These are phyloP conservation scores for Kondoa subrosea DNA, from an alignment of 768 basidiomycete species.

Conservation along the genomic window DNA sequence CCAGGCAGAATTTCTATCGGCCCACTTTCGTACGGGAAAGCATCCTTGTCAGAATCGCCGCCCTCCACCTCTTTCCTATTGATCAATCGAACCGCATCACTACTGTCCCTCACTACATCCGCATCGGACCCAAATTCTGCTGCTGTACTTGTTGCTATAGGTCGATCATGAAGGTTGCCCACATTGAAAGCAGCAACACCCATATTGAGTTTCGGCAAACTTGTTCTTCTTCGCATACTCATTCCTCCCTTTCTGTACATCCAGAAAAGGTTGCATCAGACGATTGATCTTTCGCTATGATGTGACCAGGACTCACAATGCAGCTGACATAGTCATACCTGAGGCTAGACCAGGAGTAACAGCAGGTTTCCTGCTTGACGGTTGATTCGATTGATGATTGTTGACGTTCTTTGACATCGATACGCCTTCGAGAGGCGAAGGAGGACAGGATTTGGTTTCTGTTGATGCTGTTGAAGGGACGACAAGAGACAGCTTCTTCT, in stretches of 20 bases:
- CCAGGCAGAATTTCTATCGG: slow-evolving; percentile 70
- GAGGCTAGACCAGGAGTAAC: slow-evolving; percentile 8
- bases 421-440: slow-evolving; percentile 22
- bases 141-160: slow-evolving; percentile 4
- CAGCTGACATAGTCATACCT: not conserved
- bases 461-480: slow-evolving; percentile 19
- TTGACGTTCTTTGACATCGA: not conserved
- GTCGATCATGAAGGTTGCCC: not conserved
- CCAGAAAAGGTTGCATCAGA: too few species aligned
- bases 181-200: not conserved
- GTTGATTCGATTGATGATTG: too few species aligned
- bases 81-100: slow-evolving; percentile 17
- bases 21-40: slow-evolving; percentile 54
- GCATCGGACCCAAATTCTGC: slow-evolving; percentile 2
- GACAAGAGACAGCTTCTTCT: slow-evolving; percentile 27
- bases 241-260: slow-evolving; percentile 20
- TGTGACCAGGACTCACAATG: not conserved
- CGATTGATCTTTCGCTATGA: too few species aligned
- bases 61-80: not conserved
- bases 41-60: slow-evolving; percentile 16
- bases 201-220: slow-evolving; percentile 25
- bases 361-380: slow-evolving; percentile 8
- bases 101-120: not conserved
- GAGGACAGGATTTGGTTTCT: slow-evolving; percentile 26
- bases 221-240: slow-evolving; percentile 24